A percentile compares a stretch with the other conserved stretches of the same genome.
These are phyloP conservation scores for Hypericum perforatum DNA, from an alignment of 345 rosid genomes.

Conservation along the genomic window DNA sequence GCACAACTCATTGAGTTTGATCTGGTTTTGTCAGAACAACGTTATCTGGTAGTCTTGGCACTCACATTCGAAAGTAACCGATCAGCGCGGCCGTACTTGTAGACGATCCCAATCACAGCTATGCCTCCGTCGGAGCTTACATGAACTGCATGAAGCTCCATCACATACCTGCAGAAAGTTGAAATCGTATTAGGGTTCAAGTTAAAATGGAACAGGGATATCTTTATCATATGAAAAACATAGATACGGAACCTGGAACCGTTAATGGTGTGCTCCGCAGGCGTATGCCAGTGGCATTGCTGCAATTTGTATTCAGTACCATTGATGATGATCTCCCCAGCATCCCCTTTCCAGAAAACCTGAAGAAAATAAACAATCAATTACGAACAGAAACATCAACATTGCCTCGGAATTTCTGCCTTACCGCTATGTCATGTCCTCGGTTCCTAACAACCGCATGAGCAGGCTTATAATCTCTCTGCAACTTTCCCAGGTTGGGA, in stretches of 20 bases:
- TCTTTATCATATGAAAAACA: too few species aligned
- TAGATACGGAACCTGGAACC: slow-evolving; percentile 57
- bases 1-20: too few species aligned
- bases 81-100: slow-evolving; percentile 46
- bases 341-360: slow-evolving; percentile 63
- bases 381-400: too few species aligned
- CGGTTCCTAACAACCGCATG: slow-evolving; percentile 38
- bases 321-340: slow-evolving; percentile 44
- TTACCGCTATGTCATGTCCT: slow-evolving; percentile 61
- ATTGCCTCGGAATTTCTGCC: not conserved
- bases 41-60: too few species aligned
- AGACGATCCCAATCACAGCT: slow-evolving; percentile 51
- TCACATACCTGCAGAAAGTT: slow-evolving; percentile 29
- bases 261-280: slow-evolving; percentile 55
- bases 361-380: slow-evolving; percentile 11
- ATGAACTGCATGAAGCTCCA: slow-evolving; percentile 71
- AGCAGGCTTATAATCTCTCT: slow-evolving; percentile 48
- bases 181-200: too few species aligned
- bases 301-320: slow-evolving; percentile 31
- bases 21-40: too few species aligned
- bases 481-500: slow-evolving; percentile 25
- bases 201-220: too few species aligned
- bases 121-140: slow-evolving; percentile 14
- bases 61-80: slow-evolving; percentile 41
- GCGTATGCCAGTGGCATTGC: slow-evolving; percentile 68